phyloP scores from a whole-genome alignment of 2,329 filamentous ascomycete genomes.

The Cladosporium halotolerans region DNA sequence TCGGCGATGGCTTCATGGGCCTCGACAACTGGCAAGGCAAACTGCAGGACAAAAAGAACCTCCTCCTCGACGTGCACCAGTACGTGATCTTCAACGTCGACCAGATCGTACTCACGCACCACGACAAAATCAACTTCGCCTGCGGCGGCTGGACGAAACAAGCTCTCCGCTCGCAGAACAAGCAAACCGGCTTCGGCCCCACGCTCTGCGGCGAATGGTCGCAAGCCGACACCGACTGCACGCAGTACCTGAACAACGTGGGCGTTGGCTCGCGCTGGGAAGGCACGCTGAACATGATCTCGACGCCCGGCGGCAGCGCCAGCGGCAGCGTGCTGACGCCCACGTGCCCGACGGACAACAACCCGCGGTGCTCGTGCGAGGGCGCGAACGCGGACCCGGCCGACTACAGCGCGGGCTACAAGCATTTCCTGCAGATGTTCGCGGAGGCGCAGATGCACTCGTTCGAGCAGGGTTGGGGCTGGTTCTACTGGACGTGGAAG shows the following conservation, averaged over 20 bases:
- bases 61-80: conserved; percentile 94
- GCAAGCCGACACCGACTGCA: conserved; percentile 94
- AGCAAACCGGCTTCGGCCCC: conserved; percentile 75
- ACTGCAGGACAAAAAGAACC: conserved; percentile 61
- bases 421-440: conserved; percentile 79
- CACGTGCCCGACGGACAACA: conserved; percentile 62
- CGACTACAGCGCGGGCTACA: conserved; percentile 67
- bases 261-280: conserved; percentile 85
- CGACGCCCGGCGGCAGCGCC: conserved; percentile 44
- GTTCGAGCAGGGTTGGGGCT: conserved; percentile 90
- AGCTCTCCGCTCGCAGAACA: conserved; percentile 65
- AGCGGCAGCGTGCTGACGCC: conserved; percentile 60
- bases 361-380: conserved; percentile 63
- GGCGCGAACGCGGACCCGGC: conserved; percentile 67
- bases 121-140: conserved; percentile 77
- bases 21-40: conserved; percentile 84
- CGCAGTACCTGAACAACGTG: conserved; percentile 80
- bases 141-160: conserved; percentile 83
- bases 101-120: conserved; percentile 75
- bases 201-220: conserved; percentile 96
- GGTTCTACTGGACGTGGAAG: conserved; percentile 99
- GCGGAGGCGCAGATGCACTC: conserved; percentile 93
- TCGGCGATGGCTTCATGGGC: conserved; percentile 93
- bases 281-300: conserved; percentile 64
- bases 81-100: conserved; percentile 96